phyloP scores from a whole-genome alignment of 257 asterid species.

The Coffea canephora region DNA sequence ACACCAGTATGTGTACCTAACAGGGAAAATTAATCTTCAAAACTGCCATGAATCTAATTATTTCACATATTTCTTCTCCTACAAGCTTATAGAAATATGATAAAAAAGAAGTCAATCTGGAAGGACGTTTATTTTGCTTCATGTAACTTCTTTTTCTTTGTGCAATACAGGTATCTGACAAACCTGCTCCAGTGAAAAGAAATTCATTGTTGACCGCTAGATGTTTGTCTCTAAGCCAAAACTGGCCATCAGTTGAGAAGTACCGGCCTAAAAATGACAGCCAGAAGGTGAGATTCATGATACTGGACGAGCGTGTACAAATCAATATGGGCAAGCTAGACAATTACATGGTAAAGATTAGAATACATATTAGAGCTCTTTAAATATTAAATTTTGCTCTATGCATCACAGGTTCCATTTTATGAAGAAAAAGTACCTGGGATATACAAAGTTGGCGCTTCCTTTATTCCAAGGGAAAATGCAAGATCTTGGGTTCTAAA shows the following conservation, averaged over 20 bases:
- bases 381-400: not conserved
- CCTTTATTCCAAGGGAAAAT: constrained; percentile 30
- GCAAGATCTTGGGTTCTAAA: constrained; percentile 25
- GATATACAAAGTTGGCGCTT: constrained; percentile 4
- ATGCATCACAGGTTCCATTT: constrained; percentile 27
- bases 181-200: constrained; percentile 14
- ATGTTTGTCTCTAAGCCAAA: constrained; percentile 17
- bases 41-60: not conserved
- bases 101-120: too few relatives aligned
- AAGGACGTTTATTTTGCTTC: not conserved
- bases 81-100: not conserved
- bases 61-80: not conserved
- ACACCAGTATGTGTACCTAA: not conserved
- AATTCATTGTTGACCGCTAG: constrained; percentile 17
- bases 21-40: not conserved
- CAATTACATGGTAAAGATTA: not conserved
- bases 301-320: not conserved
- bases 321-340: not conserved
- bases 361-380: not conserved
- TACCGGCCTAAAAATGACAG: constrained; percentile 24
- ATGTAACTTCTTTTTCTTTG: not conserved
- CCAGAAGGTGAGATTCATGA: constrained; percentile 33
- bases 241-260: constrained; percentile 15
- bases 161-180: constrained; percentile 25
- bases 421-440: constrained; percentile 21